Evolutionary conservation across 73 alveolate genomes (phyloP).

Genomic region (Uronychia setigera): DNA sequence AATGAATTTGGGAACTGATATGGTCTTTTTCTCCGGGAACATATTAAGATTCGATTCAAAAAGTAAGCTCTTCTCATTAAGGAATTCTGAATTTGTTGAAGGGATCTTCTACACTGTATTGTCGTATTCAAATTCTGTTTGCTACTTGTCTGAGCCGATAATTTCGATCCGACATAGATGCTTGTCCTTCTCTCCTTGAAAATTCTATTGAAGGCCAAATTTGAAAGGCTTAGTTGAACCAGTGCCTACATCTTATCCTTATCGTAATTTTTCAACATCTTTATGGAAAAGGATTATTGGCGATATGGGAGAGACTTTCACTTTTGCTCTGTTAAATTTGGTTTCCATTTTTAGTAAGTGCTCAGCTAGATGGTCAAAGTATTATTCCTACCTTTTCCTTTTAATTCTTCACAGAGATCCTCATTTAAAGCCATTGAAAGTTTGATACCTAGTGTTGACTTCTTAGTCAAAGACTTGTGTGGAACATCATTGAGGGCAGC

Average conservation of each 20-base stretch:
- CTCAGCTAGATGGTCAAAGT: not conserved
- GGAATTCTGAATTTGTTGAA: not conserved
- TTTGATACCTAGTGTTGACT: not conserved
- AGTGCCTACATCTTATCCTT: not conserved
- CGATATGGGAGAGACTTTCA: not conserved
- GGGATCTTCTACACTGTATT: not conserved
- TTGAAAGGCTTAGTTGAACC: not conserved
- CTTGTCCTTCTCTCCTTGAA: not conserved
- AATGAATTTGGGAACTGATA: not conserved
- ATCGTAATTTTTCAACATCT: not conserved
- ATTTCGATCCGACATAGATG: not conserved
- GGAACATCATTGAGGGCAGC: not conserved
- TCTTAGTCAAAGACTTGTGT: not conserved
- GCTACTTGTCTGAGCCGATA: not conserved
- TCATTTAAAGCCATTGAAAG: not conserved
- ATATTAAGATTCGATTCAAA: not conserved
- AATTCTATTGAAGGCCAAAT: not conserved
- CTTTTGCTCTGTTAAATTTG: not conserved
- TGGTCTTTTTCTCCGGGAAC: not conserved
- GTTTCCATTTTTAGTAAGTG: not conserved
- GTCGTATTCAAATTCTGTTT: not conserved
- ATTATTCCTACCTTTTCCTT: too few relatives aligned
- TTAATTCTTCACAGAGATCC: too few relatives aligned
- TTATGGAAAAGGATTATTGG: not conserved
- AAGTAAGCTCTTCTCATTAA: not conserved